These are phyloP conservation scores for Trichosanthes cucumerina DNA, from an alignment of 306 rosid species.

Conservation along the genomic window DNA sequence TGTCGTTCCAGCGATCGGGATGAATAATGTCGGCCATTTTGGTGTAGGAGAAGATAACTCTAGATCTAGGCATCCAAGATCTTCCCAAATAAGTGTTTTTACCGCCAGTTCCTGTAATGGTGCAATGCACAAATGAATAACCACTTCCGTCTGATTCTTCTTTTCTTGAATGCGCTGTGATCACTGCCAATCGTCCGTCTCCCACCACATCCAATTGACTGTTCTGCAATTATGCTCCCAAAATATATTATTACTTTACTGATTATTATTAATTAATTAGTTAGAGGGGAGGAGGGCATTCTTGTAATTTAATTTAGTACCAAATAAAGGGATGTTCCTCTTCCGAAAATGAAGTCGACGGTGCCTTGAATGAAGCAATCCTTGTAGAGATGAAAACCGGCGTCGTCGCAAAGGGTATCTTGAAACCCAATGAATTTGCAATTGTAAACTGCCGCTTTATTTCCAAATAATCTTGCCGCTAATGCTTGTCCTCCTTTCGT, in stretches of 20 bases:
- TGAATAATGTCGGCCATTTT: conserved; percentile 15
- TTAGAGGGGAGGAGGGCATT: too few species aligned
- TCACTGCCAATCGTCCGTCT: conserved; percentile 14
- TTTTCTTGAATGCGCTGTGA: conserved; percentile 48
- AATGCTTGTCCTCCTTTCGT: conserved; percentile 27
- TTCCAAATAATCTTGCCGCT: conserved; percentile 31
- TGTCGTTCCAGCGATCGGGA: conserved; percentile 33
- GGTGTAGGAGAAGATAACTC: conserved; percentile 32
- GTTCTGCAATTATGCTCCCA: conserved; percentile 17
- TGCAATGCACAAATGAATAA: conserved; percentile 46
- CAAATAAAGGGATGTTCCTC: conserved; percentile 34
- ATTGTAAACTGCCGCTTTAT: conserved; percentile 26
- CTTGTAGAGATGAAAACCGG: conserved; percentile 33
- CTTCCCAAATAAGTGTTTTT: conserved; percentile 33
- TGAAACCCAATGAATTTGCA: conserved; percentile 33
- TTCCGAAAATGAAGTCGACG: conserved; percentile 31
- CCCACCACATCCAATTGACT: conserved; percentile 19
- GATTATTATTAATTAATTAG: too few species aligned
- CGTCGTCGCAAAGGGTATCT: conserved; percentile 43
- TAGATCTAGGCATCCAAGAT: conserved; percentile 36
- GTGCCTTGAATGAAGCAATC: conserved; percentile 37
- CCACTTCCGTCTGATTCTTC: neutral
- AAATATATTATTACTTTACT: too few species aligned
- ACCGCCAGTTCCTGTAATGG: conserved; percentile 23
- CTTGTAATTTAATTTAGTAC: conserved; percentile 7